phyloP scores from a whole-genome alignment of 139 green algal genomes.

The Helicosporidium sp. region DNA sequence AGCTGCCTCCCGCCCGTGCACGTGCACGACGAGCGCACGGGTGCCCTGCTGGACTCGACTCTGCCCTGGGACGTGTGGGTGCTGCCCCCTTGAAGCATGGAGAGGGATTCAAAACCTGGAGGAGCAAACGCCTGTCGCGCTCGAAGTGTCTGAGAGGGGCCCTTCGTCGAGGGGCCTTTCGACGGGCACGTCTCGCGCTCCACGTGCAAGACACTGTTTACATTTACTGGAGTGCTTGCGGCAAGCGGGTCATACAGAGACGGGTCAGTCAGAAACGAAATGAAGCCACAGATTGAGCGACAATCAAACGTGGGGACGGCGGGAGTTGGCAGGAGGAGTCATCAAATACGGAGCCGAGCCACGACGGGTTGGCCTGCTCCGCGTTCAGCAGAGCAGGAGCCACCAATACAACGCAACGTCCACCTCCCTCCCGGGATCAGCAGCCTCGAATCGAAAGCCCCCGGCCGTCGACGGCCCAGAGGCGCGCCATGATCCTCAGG shows the following conservation, averaged over 20 bases:
- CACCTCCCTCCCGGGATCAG: no score
- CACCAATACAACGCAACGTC: no score
- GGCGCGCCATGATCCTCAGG: background rate
- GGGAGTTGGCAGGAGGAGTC: no score
- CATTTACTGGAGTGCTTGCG: no score
- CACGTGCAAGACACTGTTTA: no score
- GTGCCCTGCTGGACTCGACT: background rate
- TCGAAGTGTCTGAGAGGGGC: background rate
- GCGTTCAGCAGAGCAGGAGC: background rate
- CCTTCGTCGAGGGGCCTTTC: background rate
- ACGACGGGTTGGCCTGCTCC: background rate
- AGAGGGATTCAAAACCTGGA: background rate
- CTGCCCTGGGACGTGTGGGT: background rate
- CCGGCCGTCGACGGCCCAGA: background rate
- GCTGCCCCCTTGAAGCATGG: background rate
- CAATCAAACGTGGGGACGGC: no score
- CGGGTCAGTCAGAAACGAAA: no score
- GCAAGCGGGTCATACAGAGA: no score
- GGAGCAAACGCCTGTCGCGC: background rate
- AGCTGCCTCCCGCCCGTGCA: background rate
- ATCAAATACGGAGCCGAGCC: no score
- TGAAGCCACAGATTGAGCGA: no score
- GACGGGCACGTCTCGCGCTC: background rate
- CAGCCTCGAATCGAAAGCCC: background rate
- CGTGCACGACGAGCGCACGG: background rate